Percentiles rank a stretch among this genome's conserved stretches.
phyloP scores from a whole-genome alignment of 2,329 filamentous ascomycete species.

The Davidsoniella neocaledoniae region DNA sequence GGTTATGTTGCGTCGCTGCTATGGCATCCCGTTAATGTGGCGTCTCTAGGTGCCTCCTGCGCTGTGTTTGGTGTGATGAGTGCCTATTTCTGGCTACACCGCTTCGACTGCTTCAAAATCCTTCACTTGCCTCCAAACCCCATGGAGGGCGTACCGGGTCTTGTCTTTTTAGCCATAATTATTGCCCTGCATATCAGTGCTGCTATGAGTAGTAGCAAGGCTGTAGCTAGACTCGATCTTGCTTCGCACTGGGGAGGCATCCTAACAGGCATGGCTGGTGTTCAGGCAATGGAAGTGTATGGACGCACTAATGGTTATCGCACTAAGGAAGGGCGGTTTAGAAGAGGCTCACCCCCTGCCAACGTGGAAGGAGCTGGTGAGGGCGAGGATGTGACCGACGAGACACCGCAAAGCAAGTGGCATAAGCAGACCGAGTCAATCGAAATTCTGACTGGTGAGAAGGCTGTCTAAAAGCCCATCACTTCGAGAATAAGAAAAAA shows the following conservation, averaged over 20 bases:
- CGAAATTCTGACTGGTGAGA: slow-evolving; percentile 13
- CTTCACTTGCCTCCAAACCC: slow-evolving; percentile 39
- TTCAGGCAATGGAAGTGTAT: slow-evolving; percentile 19
- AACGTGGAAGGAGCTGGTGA: not conserved
- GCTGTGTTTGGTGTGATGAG: slow-evolving; percentile 43
- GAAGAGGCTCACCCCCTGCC: not conserved
- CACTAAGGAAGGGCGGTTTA: slow-evolving; percentile 9
- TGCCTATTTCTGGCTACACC: slow-evolving; percentile 45
- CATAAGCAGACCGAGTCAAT: slow-evolving; percentile 9
- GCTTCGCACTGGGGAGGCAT: slow-evolving; percentile 38
- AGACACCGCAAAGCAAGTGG: not conserved
- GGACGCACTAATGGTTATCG: slow-evolving; percentile 8
- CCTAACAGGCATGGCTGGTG: slow-evolving; percentile 27
- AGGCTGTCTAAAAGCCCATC: slow-evolving; percentile 3
- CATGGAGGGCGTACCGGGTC: slow-evolving; percentile 33
- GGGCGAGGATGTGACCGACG: not conserved
- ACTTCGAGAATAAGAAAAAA: too few species aligned
- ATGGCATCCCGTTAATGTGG: slow-evolving; percentile 29
- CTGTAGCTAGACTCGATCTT: slow-evolving; percentile 34
- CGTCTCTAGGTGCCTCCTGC: slow-evolving; percentile 51
- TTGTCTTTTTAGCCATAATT: slow-evolving; percentile 35
- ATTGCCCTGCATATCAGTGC: slow-evolving; percentile 33
- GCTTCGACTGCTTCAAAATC: slow-evolving; percentile 38
- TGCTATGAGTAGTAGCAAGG: slow-evolving; percentile 25
- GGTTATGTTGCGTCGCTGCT: slow-evolving; percentile 43